Percentiles rank a stretch among this genome's conserved stretches.
Evolutionary conservation across 257 asterid species (phyloP).

Genomic region (Nemophila menziesii): DNA sequence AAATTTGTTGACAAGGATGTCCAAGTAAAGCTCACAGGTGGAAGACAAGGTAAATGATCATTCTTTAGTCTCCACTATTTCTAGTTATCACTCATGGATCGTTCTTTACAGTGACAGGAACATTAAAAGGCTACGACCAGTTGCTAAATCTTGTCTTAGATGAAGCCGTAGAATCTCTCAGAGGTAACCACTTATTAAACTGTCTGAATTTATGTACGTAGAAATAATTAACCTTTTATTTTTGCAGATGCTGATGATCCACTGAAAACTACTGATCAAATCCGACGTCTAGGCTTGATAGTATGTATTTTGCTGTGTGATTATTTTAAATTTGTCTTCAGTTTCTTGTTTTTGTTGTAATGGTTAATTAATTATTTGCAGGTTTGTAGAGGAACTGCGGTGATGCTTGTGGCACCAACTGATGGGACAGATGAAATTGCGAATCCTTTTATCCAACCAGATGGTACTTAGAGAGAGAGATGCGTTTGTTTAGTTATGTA

Average conservation of each 20-base stretch:
- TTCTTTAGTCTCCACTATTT: too few species aligned
- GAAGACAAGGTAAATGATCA: constrained; percentile 98
- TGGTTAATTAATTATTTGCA: constrained; percentile 10
- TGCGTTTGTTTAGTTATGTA: too few species aligned
- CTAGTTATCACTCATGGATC: constrained; percentile 9
- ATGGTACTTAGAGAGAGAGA: constrained; percentile 58
- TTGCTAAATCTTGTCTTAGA: constrained; percentile 95
- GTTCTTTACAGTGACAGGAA: constrained; percentile 69
- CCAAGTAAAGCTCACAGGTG: constrained; percentile 92
- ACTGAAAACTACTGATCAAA: constrained; percentile 87
- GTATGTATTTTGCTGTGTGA: constrained; percentile 46
- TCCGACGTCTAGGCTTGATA: constrained; percentile 81
- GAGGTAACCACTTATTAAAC: constrained; percentile 60
- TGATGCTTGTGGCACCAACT: constrained; percentile 96
- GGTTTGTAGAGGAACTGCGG: constrained; percentile 99
- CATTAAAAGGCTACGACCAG: constrained; percentile 93
- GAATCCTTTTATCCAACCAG: constrained; percentile 86
- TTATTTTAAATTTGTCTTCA: too few species aligned
- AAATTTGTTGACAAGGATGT: constrained; percentile 92
- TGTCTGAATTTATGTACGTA: too few species aligned
- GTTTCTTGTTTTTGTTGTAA: too few species aligned
- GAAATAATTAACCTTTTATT: neutral
- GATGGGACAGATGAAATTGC: constrained; percentile 97
- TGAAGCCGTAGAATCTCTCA: constrained; percentile 78
- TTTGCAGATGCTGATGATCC: constrained; percentile 87